Evolutionary conservation across 768 basidiomycete species (phyloP).

Genomic region (Trametes elegans): DNA sequence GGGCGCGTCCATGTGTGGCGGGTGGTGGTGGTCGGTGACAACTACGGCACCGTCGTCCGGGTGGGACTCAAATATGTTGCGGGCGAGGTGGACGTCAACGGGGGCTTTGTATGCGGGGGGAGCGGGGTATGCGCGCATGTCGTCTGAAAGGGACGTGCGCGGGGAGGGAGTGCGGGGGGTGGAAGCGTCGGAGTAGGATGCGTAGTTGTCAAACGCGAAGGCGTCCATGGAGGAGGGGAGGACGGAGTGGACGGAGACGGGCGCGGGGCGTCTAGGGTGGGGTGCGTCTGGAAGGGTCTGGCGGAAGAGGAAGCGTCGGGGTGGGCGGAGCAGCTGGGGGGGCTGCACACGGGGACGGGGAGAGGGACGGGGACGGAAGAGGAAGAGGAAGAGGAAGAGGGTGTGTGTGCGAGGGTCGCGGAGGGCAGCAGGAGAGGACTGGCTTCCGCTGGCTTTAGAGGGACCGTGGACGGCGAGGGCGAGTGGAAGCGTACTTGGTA

Average conservation of each 20-base stretch:
- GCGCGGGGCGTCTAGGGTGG: too few species aligned
- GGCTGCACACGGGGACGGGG: slow-evolving; percentile 16
- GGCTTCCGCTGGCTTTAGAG: background rate
- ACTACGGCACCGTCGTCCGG: slow-evolving; percentile 40
- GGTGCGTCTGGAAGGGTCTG: slow-evolving; percentile 14
- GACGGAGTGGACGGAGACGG: slow-evolving; percentile 4
- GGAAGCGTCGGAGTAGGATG: slow-evolving; percentile 67
- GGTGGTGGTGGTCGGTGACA: slow-evolving; percentile 36
- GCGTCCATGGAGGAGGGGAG: slow-evolving; percentile 38
- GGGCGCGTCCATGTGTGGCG: slow-evolving; percentile 25
- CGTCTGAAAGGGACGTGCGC: slow-evolving; percentile 34
- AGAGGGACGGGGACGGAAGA: slow-evolving; percentile 12
- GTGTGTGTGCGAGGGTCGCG: background rate
- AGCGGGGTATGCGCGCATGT: slow-evolving; percentile 33
- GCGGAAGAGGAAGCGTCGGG: slow-evolving; percentile 19
- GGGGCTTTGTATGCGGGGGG: slow-evolving; percentile 40
- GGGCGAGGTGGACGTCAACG: slow-evolving; percentile 44
- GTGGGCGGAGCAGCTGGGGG: slow-evolving; percentile 16
- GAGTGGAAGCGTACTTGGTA: too few species aligned
- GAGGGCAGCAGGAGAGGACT: too few species aligned
- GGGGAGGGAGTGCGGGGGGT: slow-evolving; percentile 76
- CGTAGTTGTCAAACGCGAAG: slow-evolving; percentile 55
- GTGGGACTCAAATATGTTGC: slow-evolving; percentile 50
- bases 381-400: background rate
- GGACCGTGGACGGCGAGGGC: background rate